phyloP scores from a whole-genome alignment of 2,329 filamentous ascomycete genomes.

The Teratosphaeria zuluensis region DNA sequence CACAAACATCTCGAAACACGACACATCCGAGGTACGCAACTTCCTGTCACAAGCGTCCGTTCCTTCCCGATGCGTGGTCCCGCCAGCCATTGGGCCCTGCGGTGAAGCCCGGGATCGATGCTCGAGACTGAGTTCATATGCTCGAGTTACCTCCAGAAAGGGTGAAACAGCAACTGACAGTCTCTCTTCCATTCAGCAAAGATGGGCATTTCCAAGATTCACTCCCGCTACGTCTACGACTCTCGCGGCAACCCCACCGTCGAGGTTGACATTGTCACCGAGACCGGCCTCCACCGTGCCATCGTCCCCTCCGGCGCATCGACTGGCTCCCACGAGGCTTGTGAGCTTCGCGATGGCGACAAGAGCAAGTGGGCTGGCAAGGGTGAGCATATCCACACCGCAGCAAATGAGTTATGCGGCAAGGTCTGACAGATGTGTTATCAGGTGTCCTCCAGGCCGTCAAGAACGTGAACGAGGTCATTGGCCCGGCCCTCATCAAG shows the following conservation, averaged over 20 bases:
- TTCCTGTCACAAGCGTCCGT: background rate
- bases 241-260: slow-evolving; percentile 97
- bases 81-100: background rate
- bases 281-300: slow-evolving; percentile 87
- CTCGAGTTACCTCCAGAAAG: background rate
- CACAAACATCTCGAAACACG: background rate
- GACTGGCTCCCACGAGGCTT: slow-evolving; percentile 54
- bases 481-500: slow-evolving; percentile 46
- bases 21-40: background rate
- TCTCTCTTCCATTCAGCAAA: slow-evolving; percentile 29
- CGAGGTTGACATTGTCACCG: slow-evolving; percentile 93
- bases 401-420: background rate
- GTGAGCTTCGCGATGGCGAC: slow-evolving; percentile 45
- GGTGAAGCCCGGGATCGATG: background rate
- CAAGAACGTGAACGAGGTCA: slow-evolving; percentile 45
- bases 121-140: background rate
- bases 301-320: slow-evolving; percentile 96
- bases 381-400: slow-evolving; percentile 24
- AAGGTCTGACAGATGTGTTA: background rate
- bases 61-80: background rate
- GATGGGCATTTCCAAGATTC: slow-evolving; percentile 61
- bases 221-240: slow-evolving; percentile 80
- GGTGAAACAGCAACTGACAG: background rate
- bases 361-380: slow-evolving; percentile 46
- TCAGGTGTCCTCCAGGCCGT: slow-evolving; percentile 46